Conservation (phyloP, 495 filamentous ascomycete species). For the Hypoxylon perforatum region DNA sequence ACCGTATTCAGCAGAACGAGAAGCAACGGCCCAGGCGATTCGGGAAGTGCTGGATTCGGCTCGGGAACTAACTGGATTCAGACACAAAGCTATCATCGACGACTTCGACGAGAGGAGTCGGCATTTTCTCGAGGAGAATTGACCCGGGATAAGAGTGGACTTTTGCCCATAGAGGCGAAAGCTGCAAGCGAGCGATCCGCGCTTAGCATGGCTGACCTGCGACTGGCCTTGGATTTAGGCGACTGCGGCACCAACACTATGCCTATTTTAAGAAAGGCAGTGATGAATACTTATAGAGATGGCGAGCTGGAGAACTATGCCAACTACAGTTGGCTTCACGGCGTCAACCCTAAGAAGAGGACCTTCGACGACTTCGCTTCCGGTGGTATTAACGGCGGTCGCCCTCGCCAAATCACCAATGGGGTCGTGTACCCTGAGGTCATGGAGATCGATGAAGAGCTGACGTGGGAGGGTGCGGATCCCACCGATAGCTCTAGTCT, state of each 20-base stretch:
- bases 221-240: conserved; percentile 77
- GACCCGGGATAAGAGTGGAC: conserved; percentile 71
- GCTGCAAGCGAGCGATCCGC: conserved; percentile 72
- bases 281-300: conserved; percentile 78
- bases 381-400: conserved; percentile 49
- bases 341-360: conserved; percentile 45
- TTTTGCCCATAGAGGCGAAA: conserved; percentile 81
- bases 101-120: conserved; percentile 78
- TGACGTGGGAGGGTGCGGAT: conserved; percentile 80
- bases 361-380: conserved; percentile 44
- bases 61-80: conserved; percentile 76
- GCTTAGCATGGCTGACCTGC: conserved; percentile 81
- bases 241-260: conserved; percentile 80
- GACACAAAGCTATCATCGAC: conserved; percentile 78
- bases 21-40: conserved; percentile 76
- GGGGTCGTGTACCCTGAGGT: conserved; percentile 56
- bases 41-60: conserved; percentile 66
- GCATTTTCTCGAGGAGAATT: conserved; percentile 74
- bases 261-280: conserved; percentile 75
- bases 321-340: conserved; percentile 61
- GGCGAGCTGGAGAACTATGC: conserved; percentile 74
- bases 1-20: conserved; percentile 81
- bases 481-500: conserved; percentile 70
- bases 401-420: conserved; percentile 46
- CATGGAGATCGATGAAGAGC: conserved; percentile 74